Conservation (phyloP, 1,139 yeast genomes). For the Sugiyamaella paludigena region DNA sequence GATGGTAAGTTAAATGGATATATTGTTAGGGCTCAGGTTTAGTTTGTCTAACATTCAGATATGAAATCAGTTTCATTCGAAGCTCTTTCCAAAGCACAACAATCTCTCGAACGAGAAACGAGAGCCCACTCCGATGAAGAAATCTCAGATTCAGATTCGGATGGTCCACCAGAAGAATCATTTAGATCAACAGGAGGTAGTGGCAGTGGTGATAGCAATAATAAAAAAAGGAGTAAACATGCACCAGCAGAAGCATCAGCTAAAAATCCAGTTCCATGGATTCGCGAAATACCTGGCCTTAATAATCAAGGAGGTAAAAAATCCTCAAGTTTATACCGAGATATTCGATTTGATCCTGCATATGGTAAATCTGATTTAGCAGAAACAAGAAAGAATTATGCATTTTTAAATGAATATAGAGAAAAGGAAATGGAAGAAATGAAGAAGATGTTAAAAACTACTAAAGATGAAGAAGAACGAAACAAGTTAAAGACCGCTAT, state of each 20-base stretch:
- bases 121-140: slow-evolving; percentile 15
- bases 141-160: slow-evolving; percentile 24
- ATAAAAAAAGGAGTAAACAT: slow-evolving; percentile 50
- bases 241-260: slow-evolving; percentile 78
- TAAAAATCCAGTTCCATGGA: slow-evolving; percentile 64
- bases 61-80: slow-evolving; percentile 55
- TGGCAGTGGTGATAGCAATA: slow-evolving; percentile 5
- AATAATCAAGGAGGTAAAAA: slow-evolving; percentile 38
- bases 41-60: slow-evolving; percentile 34
- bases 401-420: slow-evolving; percentile 83
- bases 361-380: slow-evolving; percentile 76
- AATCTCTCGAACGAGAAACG: slow-evolving; percentile 41
- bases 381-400: slow-evolving; percentile 67
- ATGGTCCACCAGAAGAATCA: slow-evolving; percentile 27
- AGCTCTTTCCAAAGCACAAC: slow-evolving; percentile 57
- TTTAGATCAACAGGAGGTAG: not conserved
- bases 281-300: slow-evolving; percentile 76
- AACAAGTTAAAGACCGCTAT: slow-evolving; percentile 46
- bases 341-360: slow-evolving; percentile 87
- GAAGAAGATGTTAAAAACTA: slow-evolving; percentile 54
- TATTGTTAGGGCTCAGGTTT: not conserved
- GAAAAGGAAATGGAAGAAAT: slow-evolving; percentile 65
- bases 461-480: slow-evolving; percentile 53
- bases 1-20: slow-evolving; percentile 9
- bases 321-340: slow-evolving; percentile 53